These are phyloP conservation scores for Blastomyces silverae DNA, from an alignment of 2,329 filamentous ascomycete genomes.

Conservation along the genomic window DNA sequence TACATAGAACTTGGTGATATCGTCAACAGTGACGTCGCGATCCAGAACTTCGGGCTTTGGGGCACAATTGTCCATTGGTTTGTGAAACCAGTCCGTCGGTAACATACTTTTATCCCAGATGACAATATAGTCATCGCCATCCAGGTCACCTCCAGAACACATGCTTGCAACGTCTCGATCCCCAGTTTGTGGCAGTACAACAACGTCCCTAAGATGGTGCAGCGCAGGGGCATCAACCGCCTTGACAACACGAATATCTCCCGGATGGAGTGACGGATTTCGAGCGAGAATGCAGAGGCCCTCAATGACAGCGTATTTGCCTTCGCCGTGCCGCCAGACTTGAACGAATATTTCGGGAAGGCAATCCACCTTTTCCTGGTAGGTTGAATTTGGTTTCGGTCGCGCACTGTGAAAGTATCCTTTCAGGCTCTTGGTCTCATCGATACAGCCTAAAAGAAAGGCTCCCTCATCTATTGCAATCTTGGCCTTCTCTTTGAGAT, in stretches of 20 bases:
- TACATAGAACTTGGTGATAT: constrained; percentile 81
- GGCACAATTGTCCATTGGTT: constrained; percentile 69
- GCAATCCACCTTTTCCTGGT: constrained; percentile 43
- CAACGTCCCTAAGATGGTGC: constrained; percentile 70
- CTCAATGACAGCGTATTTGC: constrained; percentile 58
- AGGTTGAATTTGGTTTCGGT: constrained; percentile 27
- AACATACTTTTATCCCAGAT: constrained; percentile 79
- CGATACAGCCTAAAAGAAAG: constrained; percentile 79
- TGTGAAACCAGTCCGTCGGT: constrained; percentile 61
- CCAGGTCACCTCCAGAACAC: constrained; percentile 92
- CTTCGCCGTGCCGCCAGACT: constrained; percentile 54
- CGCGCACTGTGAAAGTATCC: constrained; percentile 59
- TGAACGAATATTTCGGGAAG: constrained; percentile 89
- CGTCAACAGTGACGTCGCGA: constrained; percentile 60
- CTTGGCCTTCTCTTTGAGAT: constrained; percentile 85
- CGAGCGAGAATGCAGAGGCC: constrained; percentile 78
- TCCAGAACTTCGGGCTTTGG: constrained; percentile 51
- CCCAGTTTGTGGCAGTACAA: constrained; percentile 78
- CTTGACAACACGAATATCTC: constrained; percentile 79
- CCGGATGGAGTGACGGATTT: constrained; percentile 89
- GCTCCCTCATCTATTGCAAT: constrained; percentile 76
- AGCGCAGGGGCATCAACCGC: constrained; percentile 71
- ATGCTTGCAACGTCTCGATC: constrained; percentile 83
- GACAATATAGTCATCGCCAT: constrained; percentile 92
- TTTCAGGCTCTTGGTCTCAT: constrained; percentile 69